Evolutionary conservation across 345 rosid species (phyloP), one percentile per base, ranked within the genome.

Genomic region (Euclidium syriacum): DNA sequence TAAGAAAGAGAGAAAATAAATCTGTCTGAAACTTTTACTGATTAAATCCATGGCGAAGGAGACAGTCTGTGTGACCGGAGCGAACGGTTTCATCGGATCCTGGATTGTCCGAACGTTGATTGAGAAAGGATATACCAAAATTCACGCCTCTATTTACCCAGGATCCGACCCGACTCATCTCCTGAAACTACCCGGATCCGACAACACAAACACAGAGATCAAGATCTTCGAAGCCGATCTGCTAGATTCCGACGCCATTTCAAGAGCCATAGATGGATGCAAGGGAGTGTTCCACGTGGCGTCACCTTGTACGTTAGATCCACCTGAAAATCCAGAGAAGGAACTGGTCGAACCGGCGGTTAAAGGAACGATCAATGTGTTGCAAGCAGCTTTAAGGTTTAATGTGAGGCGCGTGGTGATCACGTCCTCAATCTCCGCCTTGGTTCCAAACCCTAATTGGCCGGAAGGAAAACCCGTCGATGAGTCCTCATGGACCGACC

Each of bases 221-320:
- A 26, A 47, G 7, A 43, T 90, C 39, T 75, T 55, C 74, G 79
- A 87, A 75, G 94, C 89, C 2, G 84, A 90, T 60, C 23, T 87
- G 29, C 56, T 87, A 36, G 95, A 90, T 73, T 19, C 49, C 51
- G 63, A 29, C 32, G 91, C 97, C 20, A 26, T 90, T 15, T 38
- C 58, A 24, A 73, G 60, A 61, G 90, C 95, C 2, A 75, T 90
- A 6, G 74, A 80, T 18, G 90, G 95, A 24, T 90, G 90, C 75
- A n/a, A 30, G 3, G 95, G 95, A 15, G 85, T 87, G 1, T 90
- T 90, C 84, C 95, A 87, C 69, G 89, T 90, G 73, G 95, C 97
- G 0, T 90, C 97, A 7, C 95, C 94, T 27, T 87, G 95, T 34
- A 75, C 75, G n/a, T 78, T 90, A 42, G 90, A 85, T 57, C 83